These are phyloP conservation scores for Citropsis articulata DNA, from an alignment of 345 rosid genomes.

Conservation along the genomic window DNA sequence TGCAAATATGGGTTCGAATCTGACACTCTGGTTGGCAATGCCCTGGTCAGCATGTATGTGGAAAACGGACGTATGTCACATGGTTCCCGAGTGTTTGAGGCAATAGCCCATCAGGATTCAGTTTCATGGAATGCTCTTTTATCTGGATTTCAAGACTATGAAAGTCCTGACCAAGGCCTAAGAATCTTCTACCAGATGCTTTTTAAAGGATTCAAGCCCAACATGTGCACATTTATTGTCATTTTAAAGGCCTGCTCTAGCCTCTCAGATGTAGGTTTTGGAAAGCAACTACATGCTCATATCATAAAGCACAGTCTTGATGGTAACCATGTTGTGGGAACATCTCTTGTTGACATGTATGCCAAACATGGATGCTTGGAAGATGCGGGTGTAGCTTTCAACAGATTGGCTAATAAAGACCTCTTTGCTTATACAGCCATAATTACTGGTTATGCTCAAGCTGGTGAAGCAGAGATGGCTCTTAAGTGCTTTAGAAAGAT, in stretches of 20 bases:
- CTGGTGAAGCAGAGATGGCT: slow-evolving; percentile 29
- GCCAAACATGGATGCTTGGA: slow-evolving; percentile 35
- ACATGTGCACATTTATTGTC: slow-evolving; percentile 26
- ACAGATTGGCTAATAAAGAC: slow-evolving; percentile 28
- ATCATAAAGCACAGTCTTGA: slow-evolving; percentile 31
- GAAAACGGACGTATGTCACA: slow-evolving; percentile 24
- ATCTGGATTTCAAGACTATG: slow-evolving; percentile 25
- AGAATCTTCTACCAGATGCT: slow-evolving; percentile 36
- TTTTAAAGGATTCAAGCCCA: slow-evolving; percentile 32
- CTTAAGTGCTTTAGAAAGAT: slow-evolving; percentile 29
- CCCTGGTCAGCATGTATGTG: slow-evolving; percentile 46
- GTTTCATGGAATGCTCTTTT: slow-evolving; percentile 45
- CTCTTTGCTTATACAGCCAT: slow-evolving; percentile 33
- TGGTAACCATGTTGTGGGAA: slow-evolving; percentile 29
- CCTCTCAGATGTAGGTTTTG: slow-evolving; percentile 26
- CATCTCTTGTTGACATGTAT: slow-evolving; percentile 44
- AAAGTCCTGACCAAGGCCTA: slow-evolving; percentile 26
- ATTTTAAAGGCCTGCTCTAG: slow-evolving; percentile 35
- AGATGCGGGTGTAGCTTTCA: slow-evolving; percentile 30
- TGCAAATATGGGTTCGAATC: slow-evolving; percentile 36
- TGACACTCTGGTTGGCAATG: slow-evolving; percentile 33
- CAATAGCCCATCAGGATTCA: slow-evolving; percentile 29
- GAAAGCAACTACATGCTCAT: slow-evolving; percentile 41
- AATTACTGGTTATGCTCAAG: slow-evolving; percentile 34
- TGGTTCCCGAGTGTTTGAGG: slow-evolving; percentile 36